Conservation (phyloP, 345 rosid species). For the Citrus reticulata region DNA sequence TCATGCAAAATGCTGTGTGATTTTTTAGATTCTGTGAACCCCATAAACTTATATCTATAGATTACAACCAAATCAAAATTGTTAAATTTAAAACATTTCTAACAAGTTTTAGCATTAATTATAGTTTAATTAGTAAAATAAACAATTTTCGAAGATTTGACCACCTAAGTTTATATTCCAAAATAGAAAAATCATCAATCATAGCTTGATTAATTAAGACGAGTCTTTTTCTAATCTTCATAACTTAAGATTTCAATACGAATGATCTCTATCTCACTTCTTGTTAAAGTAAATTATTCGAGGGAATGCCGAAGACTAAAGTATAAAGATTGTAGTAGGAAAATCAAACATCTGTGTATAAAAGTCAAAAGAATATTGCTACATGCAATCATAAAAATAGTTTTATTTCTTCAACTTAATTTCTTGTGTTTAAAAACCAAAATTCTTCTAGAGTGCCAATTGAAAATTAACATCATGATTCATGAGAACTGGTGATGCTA, state of each 20-base stretch:
- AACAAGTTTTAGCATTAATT: neutral
- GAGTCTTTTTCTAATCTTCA: neutral
- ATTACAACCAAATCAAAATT: neutral
- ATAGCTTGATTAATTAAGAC: neutral
- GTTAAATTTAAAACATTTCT: neutral
- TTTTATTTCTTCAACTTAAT: too few relatives aligned
- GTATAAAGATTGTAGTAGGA: neutral
- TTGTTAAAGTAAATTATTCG: neutral
- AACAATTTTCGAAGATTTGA: neutral
- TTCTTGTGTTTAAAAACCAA: too few relatives aligned
- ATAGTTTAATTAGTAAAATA: neutral
- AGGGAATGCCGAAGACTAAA: neutral
- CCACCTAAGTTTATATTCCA: neutral
- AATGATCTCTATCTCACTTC: neutral
- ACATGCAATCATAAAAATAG: too few relatives aligned
- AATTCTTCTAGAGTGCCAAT: too few relatives aligned
- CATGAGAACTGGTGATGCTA: too few relatives aligned
- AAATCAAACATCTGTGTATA: neutral
- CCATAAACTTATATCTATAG: neutral
- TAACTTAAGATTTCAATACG: neutral
- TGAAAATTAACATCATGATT: too few relatives aligned
- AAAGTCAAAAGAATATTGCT: neutral
- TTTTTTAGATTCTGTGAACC: neutral
- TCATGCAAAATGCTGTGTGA: fast-evolving
- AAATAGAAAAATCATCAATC: neutral